phyloP scores from a whole-genome alignment of 192 early-diverging fungal genomes.

The Cetraspora pellucida region DNA sequence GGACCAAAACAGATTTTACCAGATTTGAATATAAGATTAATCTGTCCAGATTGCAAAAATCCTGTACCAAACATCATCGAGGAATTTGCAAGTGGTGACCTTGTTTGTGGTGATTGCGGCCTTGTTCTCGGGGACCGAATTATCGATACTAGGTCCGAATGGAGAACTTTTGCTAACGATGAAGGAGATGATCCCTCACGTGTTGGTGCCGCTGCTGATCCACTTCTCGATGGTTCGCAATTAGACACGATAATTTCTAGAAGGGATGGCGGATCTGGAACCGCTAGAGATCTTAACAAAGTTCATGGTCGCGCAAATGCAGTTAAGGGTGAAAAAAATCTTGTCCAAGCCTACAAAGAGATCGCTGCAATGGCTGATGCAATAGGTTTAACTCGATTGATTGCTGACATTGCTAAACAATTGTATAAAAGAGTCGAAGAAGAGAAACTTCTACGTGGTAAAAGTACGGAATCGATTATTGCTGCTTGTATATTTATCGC shows the following conservation, averaged over 20 bases:
- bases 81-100: slow-evolving; percentile 85
- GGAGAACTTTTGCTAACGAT: slow-evolving; percentile 94
- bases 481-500: slow-evolving; percentile 94
- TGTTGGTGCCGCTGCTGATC: slow-evolving; percentile 82
- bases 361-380: slow-evolving; percentile 79
- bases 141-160: slow-evolving; percentile 93
- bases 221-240: slow-evolving; percentile 74
- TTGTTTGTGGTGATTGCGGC: slow-evolving; percentile 92
- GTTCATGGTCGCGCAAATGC: slow-evolving; percentile 72
- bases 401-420: slow-evolving; percentile 82
- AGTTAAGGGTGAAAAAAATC: slow-evolving; percentile 71
- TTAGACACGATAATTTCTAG: slow-evolving; percentile 84
- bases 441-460: slow-evolving; percentile 79
- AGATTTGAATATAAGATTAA: slow-evolving; percentile 33
- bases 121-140: slow-evolving; percentile 84
- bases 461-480: slow-evolving; percentile 78
- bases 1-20: slow-evolving; percentile 25
- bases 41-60: slow-evolving; percentile 80
- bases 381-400: slow-evolving; percentile 74
- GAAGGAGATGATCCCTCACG: slow-evolving; percentile 89
- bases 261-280: slow-evolving; percentile 74
- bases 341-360: slow-evolving; percentile 75
- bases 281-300: slow-evolving; percentile 69
- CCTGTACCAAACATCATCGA: slow-evolving; percentile 85
- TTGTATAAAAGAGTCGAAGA: slow-evolving; percentile 86